Evolutionary conservation across 345 rosid genomes (phyloP).

Genomic region (Ricinus communis): DNA sequence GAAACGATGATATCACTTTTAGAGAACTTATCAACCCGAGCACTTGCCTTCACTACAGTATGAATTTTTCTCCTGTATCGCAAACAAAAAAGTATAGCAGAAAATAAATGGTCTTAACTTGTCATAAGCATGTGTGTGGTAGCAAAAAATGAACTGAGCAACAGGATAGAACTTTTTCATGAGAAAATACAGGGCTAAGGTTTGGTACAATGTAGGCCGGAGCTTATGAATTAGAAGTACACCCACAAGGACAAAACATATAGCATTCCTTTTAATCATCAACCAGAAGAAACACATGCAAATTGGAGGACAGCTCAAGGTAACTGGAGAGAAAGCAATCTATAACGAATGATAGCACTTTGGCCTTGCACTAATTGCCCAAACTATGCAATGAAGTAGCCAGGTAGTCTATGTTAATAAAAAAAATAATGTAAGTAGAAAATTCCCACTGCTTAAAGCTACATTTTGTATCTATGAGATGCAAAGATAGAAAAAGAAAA

Average conservation of each 20-base stretch:
- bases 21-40: conserved; percentile 92
- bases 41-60: conserved; percentile 67
- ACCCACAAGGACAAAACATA: not conserved
- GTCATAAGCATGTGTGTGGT: not conserved
- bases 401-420: not conserved
- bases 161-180: not conserved
- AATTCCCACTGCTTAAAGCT: not conserved
- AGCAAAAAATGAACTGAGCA: not conserved
- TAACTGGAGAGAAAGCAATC: not conserved
- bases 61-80: conserved; percentile 43
- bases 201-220: not conserved
- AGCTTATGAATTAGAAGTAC: not conserved
- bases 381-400: not conserved
- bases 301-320: not conserved
- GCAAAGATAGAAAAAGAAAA: not conserved
- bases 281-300: not conserved
- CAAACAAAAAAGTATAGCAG: conserved; percentile 6
- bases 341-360: not conserved
- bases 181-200: not conserved
- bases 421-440: not conserved
- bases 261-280: not conserved
- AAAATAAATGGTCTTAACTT: not conserved
- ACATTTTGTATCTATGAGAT: not conserved
- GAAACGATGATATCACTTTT: conserved; percentile 87
- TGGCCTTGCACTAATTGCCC: not conserved